Conservation (phyloP, 768 basidiomycete genomes). For the Tephrocybe sp. region DNA sequence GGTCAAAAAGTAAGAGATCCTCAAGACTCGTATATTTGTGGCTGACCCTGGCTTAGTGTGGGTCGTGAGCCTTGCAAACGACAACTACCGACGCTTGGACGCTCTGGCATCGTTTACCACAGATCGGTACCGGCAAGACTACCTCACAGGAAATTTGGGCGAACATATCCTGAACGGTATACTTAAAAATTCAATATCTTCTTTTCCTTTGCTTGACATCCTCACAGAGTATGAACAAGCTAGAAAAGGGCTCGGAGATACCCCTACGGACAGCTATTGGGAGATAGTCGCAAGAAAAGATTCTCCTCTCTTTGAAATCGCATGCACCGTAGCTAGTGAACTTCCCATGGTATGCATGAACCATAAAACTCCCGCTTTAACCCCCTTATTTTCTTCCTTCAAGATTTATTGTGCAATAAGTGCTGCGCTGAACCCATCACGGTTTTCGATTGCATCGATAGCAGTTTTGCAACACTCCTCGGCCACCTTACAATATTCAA, state of each 20-base stretch:
- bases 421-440: slow-evolving; percentile 28
- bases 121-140: slow-evolving; percentile 32
- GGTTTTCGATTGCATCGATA: slow-evolving; percentile 36
- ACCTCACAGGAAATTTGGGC: slow-evolving; percentile 34
- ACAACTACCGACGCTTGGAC: slow-evolving; percentile 26
- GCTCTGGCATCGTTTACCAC: slow-evolving; percentile 27
- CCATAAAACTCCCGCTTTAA: background rate
- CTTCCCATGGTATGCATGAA: slow-evolving; percentile 36
- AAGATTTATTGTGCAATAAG: slow-evolving; percentile 37
- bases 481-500: slow-evolving; percentile 22
- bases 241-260: slow-evolving; percentile 19
- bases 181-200: background rate
- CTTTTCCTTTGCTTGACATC: too few species aligned
- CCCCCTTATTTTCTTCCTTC: too few species aligned
- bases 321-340: slow-evolving; percentile 20
- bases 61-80: slow-evolving; percentile 29
- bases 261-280: slow-evolving; percentile 22
- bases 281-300: slow-evolving; percentile 5
- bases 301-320: slow-evolving; percentile 16
- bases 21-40: background rate
- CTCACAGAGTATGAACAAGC: slow-evolving; percentile 29
- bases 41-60: slow-evolving; percentile 16
- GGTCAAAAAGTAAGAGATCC: slow-evolving; percentile 25
- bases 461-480: slow-evolving; percentile 40
- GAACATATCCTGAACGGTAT: slow-evolving; percentile 30